Evolutionary conservation across 2,329 filamentous ascomycete species (phyloP).

Genomic region (Xylariomycetidae sp.): DNA sequence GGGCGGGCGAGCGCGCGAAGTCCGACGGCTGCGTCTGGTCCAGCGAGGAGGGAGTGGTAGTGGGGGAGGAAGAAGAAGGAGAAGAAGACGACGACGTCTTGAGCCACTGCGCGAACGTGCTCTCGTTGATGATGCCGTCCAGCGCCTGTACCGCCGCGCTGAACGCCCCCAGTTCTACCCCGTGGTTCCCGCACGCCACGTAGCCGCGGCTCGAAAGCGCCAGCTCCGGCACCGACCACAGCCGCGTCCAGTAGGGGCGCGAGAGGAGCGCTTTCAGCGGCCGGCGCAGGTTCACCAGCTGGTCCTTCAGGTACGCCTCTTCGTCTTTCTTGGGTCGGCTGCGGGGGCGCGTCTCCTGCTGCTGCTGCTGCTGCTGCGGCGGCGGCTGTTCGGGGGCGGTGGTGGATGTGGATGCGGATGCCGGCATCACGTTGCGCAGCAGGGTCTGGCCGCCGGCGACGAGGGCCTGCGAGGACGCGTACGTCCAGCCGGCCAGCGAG

Average conservation of each 20-base stretch:
- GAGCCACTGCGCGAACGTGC: conserved; percentile 18
- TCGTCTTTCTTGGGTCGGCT: neutral
- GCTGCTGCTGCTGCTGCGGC: too few species aligned
- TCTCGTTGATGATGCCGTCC: conserved; percentile 18
- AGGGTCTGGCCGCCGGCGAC: conserved; percentile 4
- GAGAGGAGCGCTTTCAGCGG: conserved; percentile 15
- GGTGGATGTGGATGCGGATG: conserved; percentile 8
- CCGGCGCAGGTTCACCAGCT: conserved; percentile 11
- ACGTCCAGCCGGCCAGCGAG: conserved; percentile 12
- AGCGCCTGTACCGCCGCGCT: conserved; percentile 12
- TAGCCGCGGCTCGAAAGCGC: conserved; percentile 11
- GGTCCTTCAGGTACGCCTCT: conserved; percentile 10
- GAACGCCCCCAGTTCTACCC: conserved; percentile 14
- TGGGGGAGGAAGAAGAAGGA: conserved; percentile 3
- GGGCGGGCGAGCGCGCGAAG: conserved; percentile 11
- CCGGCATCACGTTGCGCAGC: neutral
- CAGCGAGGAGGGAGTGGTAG: conserved; percentile 2
- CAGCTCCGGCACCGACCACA: conserved; percentile 17
- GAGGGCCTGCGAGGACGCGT: too few species aligned
- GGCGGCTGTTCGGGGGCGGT: conserved; percentile 1
- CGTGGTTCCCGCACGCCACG: conserved; percentile 13
- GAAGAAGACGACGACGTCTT: too few species aligned
- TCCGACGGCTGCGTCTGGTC: conserved; percentile 15
- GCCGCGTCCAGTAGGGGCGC: conserved; percentile 15
- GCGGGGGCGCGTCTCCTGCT: too few species aligned